Evolutionary conservation across 495 filamentous ascomycete genomes (phyloP), one percentile per base, ranked within the genome.

Genomic region (Pyrenula aspistea): DNA sequence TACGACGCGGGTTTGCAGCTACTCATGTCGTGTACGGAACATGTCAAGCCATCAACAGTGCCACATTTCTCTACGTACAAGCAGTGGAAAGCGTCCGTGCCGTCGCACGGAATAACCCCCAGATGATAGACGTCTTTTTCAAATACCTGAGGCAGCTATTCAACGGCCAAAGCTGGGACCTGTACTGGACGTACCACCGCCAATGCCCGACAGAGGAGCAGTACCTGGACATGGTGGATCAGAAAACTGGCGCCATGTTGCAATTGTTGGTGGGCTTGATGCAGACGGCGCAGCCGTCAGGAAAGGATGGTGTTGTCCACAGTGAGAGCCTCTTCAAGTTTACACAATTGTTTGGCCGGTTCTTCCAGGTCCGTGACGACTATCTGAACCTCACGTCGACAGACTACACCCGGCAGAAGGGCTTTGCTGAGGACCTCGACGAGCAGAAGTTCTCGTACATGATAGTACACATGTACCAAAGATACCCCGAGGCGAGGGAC

Each of bases 21-120:
- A 61, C 68, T 10, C 71, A 75, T 57, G 60, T 42, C n/a, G 59
- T 73, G 22, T 75, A 66, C 57, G 72, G 71, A 2, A 2, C 36
- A 1, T 56, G 48, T 2, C 77, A 76, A 61, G 77, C 77, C 2
- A 76, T 81, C 60, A 81, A 81, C 62, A 65, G 64, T 19, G 76
- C 78, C 8, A 80, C 74, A 53, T 80, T 71, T 56, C 58, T 69
- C 53, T 72, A 71, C 63, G 67, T 76, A 51, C 62, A 63, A 31
- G 74, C 73, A 2, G 59, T 76, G 23, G 59, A 57, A 21, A 49
- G 65, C 22, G 51, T 63, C 31, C 49, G 54, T 36, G 53, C 19
- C 25, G 60, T 63, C 11, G n/a, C n/a, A n/a, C n/a, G n/a, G n/a
- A 60, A 56, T 31, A 51, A 60, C 53, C 55, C 57, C 25, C 54